phyloP scores from a whole-genome alignment of 1,139 yeast species.

The Zygoascus hellenicus region DNA sequence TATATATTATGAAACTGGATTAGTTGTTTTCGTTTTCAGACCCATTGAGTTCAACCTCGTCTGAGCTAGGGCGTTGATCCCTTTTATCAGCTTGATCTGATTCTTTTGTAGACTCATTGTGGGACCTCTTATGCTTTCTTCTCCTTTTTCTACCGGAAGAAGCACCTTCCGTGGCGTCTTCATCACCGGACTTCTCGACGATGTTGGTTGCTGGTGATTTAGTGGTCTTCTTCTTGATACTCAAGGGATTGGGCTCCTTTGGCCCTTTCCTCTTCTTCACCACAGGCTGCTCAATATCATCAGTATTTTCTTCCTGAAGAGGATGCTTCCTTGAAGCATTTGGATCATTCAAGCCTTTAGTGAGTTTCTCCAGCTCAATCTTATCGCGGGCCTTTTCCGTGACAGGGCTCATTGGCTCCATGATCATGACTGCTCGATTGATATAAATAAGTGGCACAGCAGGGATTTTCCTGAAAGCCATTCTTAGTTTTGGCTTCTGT shows the following conservation, averaged over 20 bases:
- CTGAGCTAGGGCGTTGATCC: too few species aligned
- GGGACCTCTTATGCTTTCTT: slow-evolving; percentile 10
- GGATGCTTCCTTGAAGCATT: slow-evolving; percentile 35
- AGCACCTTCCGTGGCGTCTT: neutral
- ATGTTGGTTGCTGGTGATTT: neutral
- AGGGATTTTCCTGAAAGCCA: slow-evolving; percentile 63
- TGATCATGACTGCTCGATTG: slow-evolving; percentile 87
- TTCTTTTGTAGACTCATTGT: neutral
- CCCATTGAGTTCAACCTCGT: too few species aligned
- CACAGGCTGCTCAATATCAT: slow-evolving; percentile 22
- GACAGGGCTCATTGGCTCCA: slow-evolving; percentile 85
- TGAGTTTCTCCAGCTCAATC: slow-evolving; percentile 61
- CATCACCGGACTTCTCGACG: slow-evolving; percentile 11
- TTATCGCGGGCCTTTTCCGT: slow-evolving; percentile 50
- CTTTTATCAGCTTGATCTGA: too few species aligned
- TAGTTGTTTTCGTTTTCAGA: too few species aligned
- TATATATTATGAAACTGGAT: too few species aligned
- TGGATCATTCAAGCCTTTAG: slow-evolving; percentile 66
- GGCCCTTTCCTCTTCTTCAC: slow-evolving; percentile 60
- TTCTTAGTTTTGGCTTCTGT: slow-evolving; percentile 66
- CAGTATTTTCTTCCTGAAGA: slow-evolving; percentile 31
- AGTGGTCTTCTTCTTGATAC: slow-evolving; percentile 52
- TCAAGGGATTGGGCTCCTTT: slow-evolving; percentile 75
- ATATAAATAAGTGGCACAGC: slow-evolving; percentile 87
- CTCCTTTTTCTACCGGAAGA: slow-evolving; percentile 10